A percentile compares a stretch with the other conserved stretches of the same genome.
phyloP scores from a whole-genome alignment of 208 protist species.

The Leishmania tropica region DNA sequence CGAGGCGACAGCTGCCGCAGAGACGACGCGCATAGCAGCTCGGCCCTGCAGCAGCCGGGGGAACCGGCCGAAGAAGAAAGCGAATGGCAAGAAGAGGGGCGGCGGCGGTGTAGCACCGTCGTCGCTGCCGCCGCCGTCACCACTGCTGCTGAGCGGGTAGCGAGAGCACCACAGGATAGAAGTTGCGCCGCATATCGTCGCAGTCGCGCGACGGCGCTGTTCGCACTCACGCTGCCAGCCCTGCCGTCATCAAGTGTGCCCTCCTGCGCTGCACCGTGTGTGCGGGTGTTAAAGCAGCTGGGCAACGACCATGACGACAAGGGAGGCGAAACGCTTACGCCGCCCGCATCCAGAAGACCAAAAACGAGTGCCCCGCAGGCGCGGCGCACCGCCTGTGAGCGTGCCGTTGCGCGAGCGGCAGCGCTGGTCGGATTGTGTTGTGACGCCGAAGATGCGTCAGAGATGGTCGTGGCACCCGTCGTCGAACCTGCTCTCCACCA shows the following conservation, averaged over 20 bases:
- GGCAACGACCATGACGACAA: not conserved
- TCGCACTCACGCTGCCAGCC: not conserved
- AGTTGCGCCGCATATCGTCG: constrained; percentile 17
- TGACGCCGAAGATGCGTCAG: not conserved
- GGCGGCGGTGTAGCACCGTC: not conserved
- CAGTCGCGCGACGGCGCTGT: not conserved
- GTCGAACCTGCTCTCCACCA: constrained; percentile 3
- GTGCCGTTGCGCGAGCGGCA: not conserved
- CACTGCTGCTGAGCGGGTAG: not conserved
- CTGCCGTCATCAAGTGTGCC: not conserved
- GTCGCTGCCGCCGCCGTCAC: not conserved
- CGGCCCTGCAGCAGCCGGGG: not conserved
- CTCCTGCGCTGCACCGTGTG: not conserved
- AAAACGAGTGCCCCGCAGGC: not conserved
- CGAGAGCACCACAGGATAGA: not conserved
- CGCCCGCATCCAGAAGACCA: not conserved
- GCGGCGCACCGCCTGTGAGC: not conserved
- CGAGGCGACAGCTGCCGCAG: not conserved
- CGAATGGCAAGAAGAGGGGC: not conserved
- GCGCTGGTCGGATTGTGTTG: not conserved
- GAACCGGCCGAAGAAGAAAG: not conserved
- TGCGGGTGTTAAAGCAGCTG: not conserved
- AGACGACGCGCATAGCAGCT: not conserved
- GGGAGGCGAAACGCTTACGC: not conserved
- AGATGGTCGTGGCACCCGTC: not conserved